Conservation (phyloP, 495 filamentous ascomycete genomes). For the Penicillium antarcticum region DNA sequence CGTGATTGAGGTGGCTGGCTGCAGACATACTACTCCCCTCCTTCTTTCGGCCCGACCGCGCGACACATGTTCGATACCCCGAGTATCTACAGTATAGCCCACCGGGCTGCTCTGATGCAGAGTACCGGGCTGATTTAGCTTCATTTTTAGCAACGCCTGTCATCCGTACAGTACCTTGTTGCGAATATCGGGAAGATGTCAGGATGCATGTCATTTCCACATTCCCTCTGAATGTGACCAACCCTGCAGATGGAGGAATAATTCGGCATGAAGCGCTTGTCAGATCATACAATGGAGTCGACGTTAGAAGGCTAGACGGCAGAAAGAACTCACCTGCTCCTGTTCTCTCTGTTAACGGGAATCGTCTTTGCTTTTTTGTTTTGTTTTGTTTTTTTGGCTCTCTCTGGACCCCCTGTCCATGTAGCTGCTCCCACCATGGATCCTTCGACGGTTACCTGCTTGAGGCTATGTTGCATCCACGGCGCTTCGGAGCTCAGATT, state of each 20-base stretch:
- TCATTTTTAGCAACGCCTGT: not conserved
- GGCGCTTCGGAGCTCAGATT: slow-evolving; percentile 7
- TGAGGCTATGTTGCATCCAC: slow-evolving; percentile 5
- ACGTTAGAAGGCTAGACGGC: slow-evolving; percentile 9
- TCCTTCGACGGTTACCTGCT: slow-evolving; percentile 17
- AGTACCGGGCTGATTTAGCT: not conserved
- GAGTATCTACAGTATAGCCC: not conserved
- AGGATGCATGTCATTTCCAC: not conserved
- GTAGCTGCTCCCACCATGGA: not conserved
- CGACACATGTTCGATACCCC: not conserved
- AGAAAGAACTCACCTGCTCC: slow-evolving; percentile 7
- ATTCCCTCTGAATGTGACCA: slow-evolving; percentile 1
- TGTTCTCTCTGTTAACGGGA: not conserved
- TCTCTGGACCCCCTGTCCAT: slow-evolving; percentile 10
- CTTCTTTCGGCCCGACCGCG: not conserved
- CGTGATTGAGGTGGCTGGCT: slow-evolving; percentile 25
- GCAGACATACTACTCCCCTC: slow-evolving; percentile 6
- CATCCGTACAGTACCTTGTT: too few relatives aligned
- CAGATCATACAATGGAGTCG: not conserved
- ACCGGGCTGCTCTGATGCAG: not conserved
- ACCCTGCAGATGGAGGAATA: not conserved
- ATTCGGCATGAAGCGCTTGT: slow-evolving; percentile 2
- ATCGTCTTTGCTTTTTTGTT: too few relatives aligned
- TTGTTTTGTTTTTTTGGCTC: not conserved
- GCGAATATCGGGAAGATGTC: too few relatives aligned